phyloP scores from a whole-genome alignment of 1,284 basidiomycete species.

The Trichosporon coremiiforme region DNA sequence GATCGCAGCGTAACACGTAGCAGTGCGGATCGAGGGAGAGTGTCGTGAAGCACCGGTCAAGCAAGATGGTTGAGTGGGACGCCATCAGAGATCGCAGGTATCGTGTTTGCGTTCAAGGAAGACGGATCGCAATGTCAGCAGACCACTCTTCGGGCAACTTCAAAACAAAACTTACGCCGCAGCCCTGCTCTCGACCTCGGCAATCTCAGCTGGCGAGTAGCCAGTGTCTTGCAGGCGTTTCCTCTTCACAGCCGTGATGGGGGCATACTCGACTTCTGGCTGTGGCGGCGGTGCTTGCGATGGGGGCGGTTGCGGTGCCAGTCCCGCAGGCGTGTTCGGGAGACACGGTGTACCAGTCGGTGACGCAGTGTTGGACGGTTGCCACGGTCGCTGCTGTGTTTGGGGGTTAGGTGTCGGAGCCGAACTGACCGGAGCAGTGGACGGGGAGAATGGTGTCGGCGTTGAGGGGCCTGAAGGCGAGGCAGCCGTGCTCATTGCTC shows the following conservation, averaged over 20 bases:
- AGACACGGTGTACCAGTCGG: background rate
- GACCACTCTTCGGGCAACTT: background rate
- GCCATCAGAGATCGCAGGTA: background rate
- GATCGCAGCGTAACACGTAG: background rate
- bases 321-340: background rate
- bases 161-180: constrained; percentile 25
- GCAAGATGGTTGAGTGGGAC: background rate
- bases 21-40: too few species aligned
- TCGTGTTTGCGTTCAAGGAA: background rate
- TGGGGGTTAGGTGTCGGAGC: constrained; percentile 11
- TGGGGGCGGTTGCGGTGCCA: constrained; percentile 1
- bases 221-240: constrained; percentile 27
- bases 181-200: constrained; percentile 25
- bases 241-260: constrained; percentile 17
- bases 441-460: constrained; percentile 7
- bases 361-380: background rate
- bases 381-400: background rate
- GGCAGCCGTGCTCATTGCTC: constrained; percentile 14
- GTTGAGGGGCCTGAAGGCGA: constrained; percentile 16
- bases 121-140: constrained; percentile 12
- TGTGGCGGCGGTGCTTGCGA: background rate
- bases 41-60: too few species aligned
- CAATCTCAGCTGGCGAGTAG: constrained; percentile 23
- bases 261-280: background rate
- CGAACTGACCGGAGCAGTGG: constrained; percentile 2